Conservation (phyloP, 805 yeast species). For the Pichia pseudocactophila region DNA sequence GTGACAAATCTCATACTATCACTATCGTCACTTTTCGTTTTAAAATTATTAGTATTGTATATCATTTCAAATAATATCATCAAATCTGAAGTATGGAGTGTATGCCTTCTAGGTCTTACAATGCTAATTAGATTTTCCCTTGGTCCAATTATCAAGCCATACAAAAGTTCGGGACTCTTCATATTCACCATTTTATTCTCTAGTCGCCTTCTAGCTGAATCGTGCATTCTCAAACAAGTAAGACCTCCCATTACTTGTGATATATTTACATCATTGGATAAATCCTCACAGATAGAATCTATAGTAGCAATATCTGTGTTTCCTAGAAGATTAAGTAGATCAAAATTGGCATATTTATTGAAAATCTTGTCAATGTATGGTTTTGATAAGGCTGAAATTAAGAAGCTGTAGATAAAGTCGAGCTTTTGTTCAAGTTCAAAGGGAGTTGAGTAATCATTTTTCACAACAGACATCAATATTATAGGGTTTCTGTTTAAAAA, state of each 20-base stretch:
- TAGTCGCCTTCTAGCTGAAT: conserved; percentile 47
- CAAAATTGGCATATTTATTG: conserved; percentile 67
- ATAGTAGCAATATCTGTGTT: conserved; percentile 67
- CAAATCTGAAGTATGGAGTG: conserved; percentile 73
- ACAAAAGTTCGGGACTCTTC: conserved; percentile 50
- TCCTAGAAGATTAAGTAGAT: conserved; percentile 65
- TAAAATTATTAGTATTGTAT: conserved; percentile 45
- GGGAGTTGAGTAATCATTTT: conserved; percentile 40
- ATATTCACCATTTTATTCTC: conserved; percentile 44
- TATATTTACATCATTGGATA: conserved; percentile 44
- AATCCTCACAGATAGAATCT: conserved; percentile 49
- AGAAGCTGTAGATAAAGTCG: conserved; percentile 62
- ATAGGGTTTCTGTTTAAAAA: conserved; percentile 61
- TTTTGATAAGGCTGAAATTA: conserved; percentile 76
- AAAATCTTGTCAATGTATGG: conserved; percentile 66
- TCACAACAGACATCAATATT: conserved; percentile 61
- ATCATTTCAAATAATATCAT: conserved; percentile 67
- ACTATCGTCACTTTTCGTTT: conserved; percentile 17
- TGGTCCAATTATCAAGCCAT: conserved; percentile 63
- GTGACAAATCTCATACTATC: conserved; percentile 20
- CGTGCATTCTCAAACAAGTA: conserved; percentile 52
- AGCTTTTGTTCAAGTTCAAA: conserved; percentile 52
- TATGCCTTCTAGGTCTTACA: conserved; percentile 69
- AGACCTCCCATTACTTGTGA: conserved; percentile 56
- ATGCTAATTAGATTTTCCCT: conserved; percentile 59